Evolutionary conservation across 805 yeast genomes (phyloP), one percentile per base, ranked within the genome.

Genomic region (baker's yeast (Saccharomyces cerevisiae)): DNA sequence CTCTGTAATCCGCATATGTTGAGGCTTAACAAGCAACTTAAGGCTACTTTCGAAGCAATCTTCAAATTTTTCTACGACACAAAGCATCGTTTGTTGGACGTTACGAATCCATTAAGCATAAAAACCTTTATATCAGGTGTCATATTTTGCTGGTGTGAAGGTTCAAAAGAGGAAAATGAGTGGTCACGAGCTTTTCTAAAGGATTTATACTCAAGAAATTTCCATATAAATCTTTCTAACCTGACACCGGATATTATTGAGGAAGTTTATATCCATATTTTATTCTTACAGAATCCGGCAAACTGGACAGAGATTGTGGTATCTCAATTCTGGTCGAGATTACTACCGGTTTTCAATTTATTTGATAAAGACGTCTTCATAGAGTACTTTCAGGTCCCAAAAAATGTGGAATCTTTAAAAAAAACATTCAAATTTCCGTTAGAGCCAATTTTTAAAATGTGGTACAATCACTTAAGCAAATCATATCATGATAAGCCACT

Each of bases 71-170:
- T 71, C 26, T 61, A 70, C 14, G 61, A 62, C 6, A 55, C 64
- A 3, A 67, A 71, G 26, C 69, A 67, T 46, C 59, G 63, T 1
- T 58, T 71, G 31, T 57, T 71, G 26, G 58, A 59, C 29, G 46
- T 56, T n/a, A 55, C 54, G 3, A 50, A 62, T 22, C 41, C 57
- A 3, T 32, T 53, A 14, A 32, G 57, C 14, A 31, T 61, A 49
- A 54, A 57, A 46, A 31, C 62, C 0, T 57, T 74, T 10, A 57
- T 70, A 11, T 82, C 90, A 0, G 87, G 86, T 2, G 53, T 77
- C 6, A 65, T 85, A 6, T 81, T 73, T 64, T 73, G 82, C 41
- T 61, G 81, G 54, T 80, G 82, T 54, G 83, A 79, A 53, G 89
- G 87, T 0, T 69, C 73, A 17, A 61, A 63, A 0, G 70, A 66